phyloP scores from a whole-genome alignment of 768 basidiomycete species.

The Kwoniella shandongensis region DNA sequence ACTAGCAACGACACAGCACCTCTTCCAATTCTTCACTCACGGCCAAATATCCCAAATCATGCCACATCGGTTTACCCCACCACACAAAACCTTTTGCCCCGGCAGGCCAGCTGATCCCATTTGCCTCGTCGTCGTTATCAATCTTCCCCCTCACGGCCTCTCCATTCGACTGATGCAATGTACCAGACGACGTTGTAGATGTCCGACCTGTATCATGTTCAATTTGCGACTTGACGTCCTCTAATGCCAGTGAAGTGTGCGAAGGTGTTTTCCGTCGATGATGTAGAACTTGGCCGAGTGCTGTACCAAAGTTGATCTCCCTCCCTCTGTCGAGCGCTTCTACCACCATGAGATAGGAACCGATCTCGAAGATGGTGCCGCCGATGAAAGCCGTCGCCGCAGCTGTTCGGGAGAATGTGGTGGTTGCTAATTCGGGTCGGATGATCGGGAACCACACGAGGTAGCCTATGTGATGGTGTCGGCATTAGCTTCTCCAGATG shows the following conservation, averaged over 20 bases:
- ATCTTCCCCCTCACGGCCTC: neutral
- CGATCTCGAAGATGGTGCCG: conserved; percentile 64
- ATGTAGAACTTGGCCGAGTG: conserved; percentile 29
- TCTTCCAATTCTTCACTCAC: conserved; percentile 24
- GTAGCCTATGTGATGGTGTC: neutral
- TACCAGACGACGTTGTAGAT: conserved; percentile 1
- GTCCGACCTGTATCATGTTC: conserved; percentile 3
- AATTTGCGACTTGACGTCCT: conserved; percentile 5
- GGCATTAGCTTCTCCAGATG: too few species aligned
- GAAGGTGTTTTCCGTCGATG: conserved; percentile 14
- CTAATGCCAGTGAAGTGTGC: neutral
- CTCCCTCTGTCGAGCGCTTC: conserved; percentile 56
- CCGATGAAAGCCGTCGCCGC: conserved; percentile 63
- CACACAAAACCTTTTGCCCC: conserved; percentile 31
- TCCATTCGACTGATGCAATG: neutral
- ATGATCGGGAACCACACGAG: conserved; percentile 60
- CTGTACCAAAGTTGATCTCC: conserved; percentile 33
- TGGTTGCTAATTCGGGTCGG: conserved; percentile 42
- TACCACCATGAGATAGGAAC: conserved; percentile 60
- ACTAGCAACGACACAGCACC: too few species aligned
- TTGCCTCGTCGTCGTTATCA: neutral
- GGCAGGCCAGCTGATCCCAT: neutral
- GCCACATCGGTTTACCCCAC: conserved; percentile 50
- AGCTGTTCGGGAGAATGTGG: conserved; percentile 50
- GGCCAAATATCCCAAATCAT: conserved; percentile 49